Conservation (phyloP, 495 filamentous ascomycete species). For the Pyronema omphalodes region DNA sequence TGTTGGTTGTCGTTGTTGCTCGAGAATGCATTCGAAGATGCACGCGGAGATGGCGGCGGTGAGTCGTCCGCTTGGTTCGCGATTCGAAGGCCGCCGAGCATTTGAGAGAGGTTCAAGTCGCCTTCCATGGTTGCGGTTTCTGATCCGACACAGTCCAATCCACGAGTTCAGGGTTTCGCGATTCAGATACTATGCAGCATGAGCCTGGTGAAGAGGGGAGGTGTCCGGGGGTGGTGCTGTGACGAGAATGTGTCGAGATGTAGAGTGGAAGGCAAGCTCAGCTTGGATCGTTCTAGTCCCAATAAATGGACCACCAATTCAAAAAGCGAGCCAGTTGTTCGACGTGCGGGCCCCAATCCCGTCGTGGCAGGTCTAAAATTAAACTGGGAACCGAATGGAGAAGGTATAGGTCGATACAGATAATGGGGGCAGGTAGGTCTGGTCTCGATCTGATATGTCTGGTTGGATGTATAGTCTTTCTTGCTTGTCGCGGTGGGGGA, state of each 20-base stretch:
- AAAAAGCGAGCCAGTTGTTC: background rate
- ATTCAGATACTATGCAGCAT: slow-evolving; percentile 2
- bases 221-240: background rate
- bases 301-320: background rate
- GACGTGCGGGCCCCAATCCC: background rate
- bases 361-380: background rate
- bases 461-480: background rate
- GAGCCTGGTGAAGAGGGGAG: background rate
- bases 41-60: slow-evolving; percentile 26
- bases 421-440: background rate
- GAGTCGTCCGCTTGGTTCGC: slow-evolving; percentile 86
- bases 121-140: slow-evolving; percentile 47
- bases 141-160: background rate
- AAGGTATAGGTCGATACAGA: background rate
- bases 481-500: too few relatives aligned
- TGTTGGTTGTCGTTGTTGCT: slow-evolving; percentile 14
- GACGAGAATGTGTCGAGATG: background rate
- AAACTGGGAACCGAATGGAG: background rate
- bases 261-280: background rate
- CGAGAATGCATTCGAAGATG: slow-evolving; percentile 1
- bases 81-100: slow-evolving; percentile 85
- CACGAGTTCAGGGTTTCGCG: background rate
- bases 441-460: background rate
- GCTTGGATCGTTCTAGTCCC: background rate
- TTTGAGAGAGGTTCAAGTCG: slow-evolving; percentile 81